Percentiles rank a stretch among this genome's conserved stretches.
Conservation (phyloP, 805 yeast genomes). For the Metschnikowia shivogae region DNA sequence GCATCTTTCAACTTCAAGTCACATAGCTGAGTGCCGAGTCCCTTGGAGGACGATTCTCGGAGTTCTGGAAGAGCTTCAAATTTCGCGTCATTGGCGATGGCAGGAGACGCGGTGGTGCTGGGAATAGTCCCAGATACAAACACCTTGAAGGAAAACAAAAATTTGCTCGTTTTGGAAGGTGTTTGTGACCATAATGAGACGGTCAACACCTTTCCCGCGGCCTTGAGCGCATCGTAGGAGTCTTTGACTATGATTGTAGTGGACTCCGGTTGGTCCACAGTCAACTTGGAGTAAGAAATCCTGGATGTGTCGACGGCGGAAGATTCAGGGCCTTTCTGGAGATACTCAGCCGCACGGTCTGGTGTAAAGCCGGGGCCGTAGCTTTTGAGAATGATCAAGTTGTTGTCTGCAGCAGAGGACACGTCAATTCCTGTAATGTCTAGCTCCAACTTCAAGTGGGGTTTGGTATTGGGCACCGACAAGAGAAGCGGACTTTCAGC, state of each 20-base stretch:
- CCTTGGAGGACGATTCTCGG: conserved; percentile 1
- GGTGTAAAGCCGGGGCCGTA: conserved; percentile 15
- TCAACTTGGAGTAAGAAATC: conserved; percentile 25
- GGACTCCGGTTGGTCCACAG: conserved; percentile 19
- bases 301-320: conserved; percentile 25
- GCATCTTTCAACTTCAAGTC: background rate
- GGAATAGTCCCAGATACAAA: conserved; percentile 1
- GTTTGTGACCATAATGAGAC: conserved; percentile 14
- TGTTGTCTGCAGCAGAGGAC: conserved; percentile 9
- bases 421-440: conserved; percentile 22
- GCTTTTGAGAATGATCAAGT: conserved; percentile 33
- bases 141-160: conserved; percentile 6
- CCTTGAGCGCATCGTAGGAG: conserved; percentile 4
- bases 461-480: conserved; percentile 21
- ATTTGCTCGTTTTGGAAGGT: background rate
- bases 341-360: conserved; percentile 10
- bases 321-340: conserved; percentile 9
- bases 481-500: conserved; percentile 29
- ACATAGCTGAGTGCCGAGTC: conserved; percentile 1
- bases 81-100: background rate
- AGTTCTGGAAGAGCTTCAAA: conserved; percentile 5
- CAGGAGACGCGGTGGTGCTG: background rate
- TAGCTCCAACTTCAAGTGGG: conserved; percentile 25
- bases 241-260: conserved; percentile 14
- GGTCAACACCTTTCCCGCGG: conserved; percentile 1